phyloP scores from a whole-genome alignment of 2,329 filamentous ascomycete genomes.

The Stylonectria norvegica region DNA sequence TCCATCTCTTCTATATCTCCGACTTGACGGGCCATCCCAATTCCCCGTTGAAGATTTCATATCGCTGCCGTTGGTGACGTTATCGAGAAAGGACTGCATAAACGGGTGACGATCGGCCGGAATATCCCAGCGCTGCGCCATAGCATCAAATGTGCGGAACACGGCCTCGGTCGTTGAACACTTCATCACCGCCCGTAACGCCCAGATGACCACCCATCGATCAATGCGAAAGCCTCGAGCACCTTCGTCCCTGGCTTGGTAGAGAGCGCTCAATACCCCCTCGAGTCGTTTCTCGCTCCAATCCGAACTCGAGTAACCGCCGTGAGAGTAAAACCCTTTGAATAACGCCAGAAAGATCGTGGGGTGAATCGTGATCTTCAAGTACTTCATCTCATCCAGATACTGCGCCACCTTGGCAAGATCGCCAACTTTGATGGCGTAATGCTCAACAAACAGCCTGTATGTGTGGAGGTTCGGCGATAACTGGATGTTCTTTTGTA shows the following conservation, averaged over 20 bases:
- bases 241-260: slow-evolving; percentile 49
- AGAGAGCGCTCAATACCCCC: slow-evolving; percentile 63
- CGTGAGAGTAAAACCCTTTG: slow-evolving; percentile 75
- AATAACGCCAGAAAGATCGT: slow-evolving; percentile 78
- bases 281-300: slow-evolving; percentile 73
- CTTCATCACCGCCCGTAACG: slow-evolving; percentile 60
- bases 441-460: slow-evolving; percentile 73
- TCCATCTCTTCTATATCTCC: slow-evolving; percentile 27
- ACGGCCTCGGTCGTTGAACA: slow-evolving; percentile 53
- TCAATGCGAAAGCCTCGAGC: slow-evolving; percentile 50
- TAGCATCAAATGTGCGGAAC: slow-evolving; percentile 50
- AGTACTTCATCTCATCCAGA: slow-evolving; percentile 75
- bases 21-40: slow-evolving; percentile 22
- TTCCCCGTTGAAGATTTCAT: slow-evolving; percentile 27
- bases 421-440: slow-evolving; percentile 65
- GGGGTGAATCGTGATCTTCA: slow-evolving; percentile 66
- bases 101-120: slow-evolving; percentile 40
- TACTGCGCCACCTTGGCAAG: slow-evolving; percentile 67
- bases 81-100: slow-evolving; percentile 45
- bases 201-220: slow-evolving; percentile 59
- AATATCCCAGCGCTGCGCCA: slow-evolving; percentile 48
- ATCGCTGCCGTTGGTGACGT: slow-evolving; percentile 36
- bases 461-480: slow-evolving; percentile 77
- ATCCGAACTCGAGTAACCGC: slow-evolving; percentile 57
- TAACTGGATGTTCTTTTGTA: slow-evolving; percentile 63